Evolutionary conservation across 768 basidiomycete genomes (phyloP).

Genomic region (Amanita molliuscula): DNA sequence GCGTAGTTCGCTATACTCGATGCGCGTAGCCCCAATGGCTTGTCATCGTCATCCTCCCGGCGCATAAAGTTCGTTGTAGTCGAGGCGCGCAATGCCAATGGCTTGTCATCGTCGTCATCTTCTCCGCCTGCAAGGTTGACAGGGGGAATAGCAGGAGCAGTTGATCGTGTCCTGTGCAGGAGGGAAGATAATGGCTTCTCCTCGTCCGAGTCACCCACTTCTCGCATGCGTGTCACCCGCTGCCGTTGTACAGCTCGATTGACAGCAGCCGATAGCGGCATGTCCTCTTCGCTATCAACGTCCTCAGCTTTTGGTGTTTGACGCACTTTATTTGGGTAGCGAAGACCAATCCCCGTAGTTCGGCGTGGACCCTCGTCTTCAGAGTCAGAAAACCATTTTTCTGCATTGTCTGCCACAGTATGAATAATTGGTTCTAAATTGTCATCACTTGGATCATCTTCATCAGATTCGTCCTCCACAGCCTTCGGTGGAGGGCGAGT

Average conservation of each 20-base stretch:
- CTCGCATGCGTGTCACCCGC: slow-evolving; percentile 23
- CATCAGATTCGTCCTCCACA: slow-evolving; percentile 41
- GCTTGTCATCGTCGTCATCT: slow-evolving; percentile 58
- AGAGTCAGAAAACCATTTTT: slow-evolving; percentile 6
- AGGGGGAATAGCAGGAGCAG: slow-evolving; percentile 27
- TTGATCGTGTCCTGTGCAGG: slow-evolving; percentile 34
- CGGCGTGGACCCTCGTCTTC: slow-evolving; percentile 42
- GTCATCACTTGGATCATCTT: slow-evolving; percentile 33
- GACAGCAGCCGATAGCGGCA: slow-evolving; percentile 63
- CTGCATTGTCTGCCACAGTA: slow-evolving; percentile 52
- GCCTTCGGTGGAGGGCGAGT: slow-evolving; percentile 25
- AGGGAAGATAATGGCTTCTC: slow-evolving; percentile 62
- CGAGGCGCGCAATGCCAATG: slow-evolving; percentile 61
- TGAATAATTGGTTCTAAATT: slow-evolving; percentile 28
- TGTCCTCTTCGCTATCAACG: slow-evolving; percentile 69
- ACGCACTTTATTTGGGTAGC: slow-evolving; percentile 29
- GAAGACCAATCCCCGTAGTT: slow-evolving; percentile 47
- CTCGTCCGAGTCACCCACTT: slow-evolving; percentile 46
- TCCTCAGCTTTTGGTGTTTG: slow-evolving; percentile 16
- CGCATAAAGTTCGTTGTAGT: slow-evolving; percentile 9
- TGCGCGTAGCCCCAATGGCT: slow-evolving; percentile 61
- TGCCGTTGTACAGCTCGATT: slow-evolving; percentile 43
- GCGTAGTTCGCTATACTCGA: slow-evolving; percentile 28
- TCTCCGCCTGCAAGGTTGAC: slow-evolving; percentile 17
- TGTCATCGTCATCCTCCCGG: slow-evolving; percentile 46